Conservation (phyloP, 2,329 filamentous ascomycete genomes). For the Dryadomyces quercus-mongolicae region DNA sequence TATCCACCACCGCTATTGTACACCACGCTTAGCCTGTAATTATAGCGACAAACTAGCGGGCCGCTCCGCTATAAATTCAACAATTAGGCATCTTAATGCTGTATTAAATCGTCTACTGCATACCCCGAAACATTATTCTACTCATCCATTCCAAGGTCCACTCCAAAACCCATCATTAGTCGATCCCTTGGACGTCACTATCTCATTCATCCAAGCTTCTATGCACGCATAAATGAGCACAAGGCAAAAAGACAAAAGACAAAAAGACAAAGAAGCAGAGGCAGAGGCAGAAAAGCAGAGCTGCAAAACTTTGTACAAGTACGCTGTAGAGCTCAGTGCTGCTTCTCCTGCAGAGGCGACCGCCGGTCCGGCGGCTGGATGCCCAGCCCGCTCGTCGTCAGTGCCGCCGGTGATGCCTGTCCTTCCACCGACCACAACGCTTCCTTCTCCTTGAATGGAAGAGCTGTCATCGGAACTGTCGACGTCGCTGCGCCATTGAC, state of each 20-base stretch:
- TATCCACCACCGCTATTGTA: no score
- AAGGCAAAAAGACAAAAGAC: no score
- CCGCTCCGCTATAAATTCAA: not conserved
- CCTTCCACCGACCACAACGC: not conserved
- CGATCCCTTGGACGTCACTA: no score
- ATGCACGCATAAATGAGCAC: no score
- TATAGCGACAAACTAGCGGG: not conserved
- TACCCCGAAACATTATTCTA: no score
- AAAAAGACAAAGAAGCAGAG: no score
- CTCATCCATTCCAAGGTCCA: no score
- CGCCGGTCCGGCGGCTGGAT: not conserved
- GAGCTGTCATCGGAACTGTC: not conserved
- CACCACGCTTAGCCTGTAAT: not conserved
- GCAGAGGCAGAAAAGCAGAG: no score
- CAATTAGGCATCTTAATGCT: not conserved
- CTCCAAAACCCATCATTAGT: no score
- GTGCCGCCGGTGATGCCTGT: not conserved
- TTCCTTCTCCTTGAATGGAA: not conserved
- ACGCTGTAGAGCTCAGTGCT: not conserved
- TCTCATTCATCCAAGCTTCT: no score
- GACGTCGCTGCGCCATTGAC: not conserved
- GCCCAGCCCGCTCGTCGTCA: not conserved
- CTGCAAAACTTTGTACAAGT: no score
- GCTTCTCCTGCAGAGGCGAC: not conserved
- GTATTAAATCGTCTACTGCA: no score